Percentiles rank a stretch among this genome's conserved stretches.
Conservation (phyloP, 2,329 filamentous ascomycete genomes). For the Venturia nashicola region DNA sequence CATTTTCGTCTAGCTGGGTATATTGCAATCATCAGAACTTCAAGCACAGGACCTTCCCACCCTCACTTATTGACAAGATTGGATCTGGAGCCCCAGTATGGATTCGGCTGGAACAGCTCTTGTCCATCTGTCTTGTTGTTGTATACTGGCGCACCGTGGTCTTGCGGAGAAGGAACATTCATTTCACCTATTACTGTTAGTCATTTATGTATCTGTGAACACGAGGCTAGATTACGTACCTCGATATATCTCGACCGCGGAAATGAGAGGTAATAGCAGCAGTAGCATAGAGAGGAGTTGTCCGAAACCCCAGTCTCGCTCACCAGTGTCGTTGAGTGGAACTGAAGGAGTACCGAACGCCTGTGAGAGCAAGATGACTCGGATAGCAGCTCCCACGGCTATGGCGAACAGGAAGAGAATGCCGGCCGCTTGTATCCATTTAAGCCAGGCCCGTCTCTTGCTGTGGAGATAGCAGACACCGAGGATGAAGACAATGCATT, state of each 20-base stretch:
- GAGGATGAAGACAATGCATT: conserved; percentile 45
- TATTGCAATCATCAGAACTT: not conserved
- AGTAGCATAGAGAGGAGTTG: conserved; percentile 49
- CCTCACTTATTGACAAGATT: conserved; percentile 5
- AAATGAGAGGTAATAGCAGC: conserved; percentile 47
- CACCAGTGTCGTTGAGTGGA: conserved; percentile 37
- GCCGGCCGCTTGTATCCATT: conserved; percentile 39
- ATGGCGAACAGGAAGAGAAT: conserved; percentile 39
- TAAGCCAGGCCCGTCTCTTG: conserved; percentile 41
- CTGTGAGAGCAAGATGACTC: conserved; percentile 46
- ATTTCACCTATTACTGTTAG: conserved; percentile 9
- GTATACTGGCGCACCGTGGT: conserved; percentile 26
- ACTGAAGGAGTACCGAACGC: conserved; percentile 46
- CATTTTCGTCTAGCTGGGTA: not conserved
- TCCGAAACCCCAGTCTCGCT: conserved; percentile 51
- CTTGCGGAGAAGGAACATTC: conserved; percentile 14
- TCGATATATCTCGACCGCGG: conserved; percentile 45
- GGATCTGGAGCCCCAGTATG: conserved; percentile 24
- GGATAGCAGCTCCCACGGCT: conserved; percentile 45
- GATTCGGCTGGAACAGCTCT: conserved; percentile 33
- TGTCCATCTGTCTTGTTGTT: conserved; percentile 21
- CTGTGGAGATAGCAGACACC: conserved; percentile 55
- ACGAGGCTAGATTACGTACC: conserved; percentile 25
- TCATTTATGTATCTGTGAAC: not conserved
- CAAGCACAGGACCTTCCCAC: not conserved